Evolutionary conservation across 257 asterid species (phyloP).

Genomic region (Vinca minor): DNA sequence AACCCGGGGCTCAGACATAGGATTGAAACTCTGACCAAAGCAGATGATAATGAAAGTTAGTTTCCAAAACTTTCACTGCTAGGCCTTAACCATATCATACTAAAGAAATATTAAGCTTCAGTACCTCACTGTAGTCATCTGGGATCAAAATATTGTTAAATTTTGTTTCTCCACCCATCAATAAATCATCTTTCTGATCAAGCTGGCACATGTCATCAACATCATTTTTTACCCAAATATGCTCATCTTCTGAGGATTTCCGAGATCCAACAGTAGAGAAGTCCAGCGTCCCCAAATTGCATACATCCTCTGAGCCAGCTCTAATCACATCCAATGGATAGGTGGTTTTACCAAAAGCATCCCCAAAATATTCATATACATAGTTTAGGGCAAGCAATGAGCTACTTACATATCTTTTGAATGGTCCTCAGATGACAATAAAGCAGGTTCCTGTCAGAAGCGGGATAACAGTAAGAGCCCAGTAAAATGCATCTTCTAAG

Average conservation of each 20-base stretch:
- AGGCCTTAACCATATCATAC: conserved; percentile 3
- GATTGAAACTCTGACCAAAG: conserved; percentile 27
- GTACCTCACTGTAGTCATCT: conserved; percentile 28
- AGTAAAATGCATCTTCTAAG: neutral
- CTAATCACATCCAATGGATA: conserved; percentile 15
- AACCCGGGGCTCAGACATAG: conserved; percentile 25
- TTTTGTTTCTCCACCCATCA: conserved; percentile 13
- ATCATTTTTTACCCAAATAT: conserved; percentile 6
- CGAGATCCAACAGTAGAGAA: conserved; percentile 19
- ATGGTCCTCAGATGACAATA: neutral
- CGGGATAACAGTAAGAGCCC: neutral
- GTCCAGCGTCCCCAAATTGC: conserved; percentile 33
- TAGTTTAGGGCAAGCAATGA: neutral
- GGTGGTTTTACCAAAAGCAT: neutral
- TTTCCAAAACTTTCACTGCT: neutral
- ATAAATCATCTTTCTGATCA: conserved; percentile 21
- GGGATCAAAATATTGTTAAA: conserved; percentile 7
- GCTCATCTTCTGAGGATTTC: conserved; percentile 16
- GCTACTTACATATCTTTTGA: conserved; percentile 12
- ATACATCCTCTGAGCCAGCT: conserved; percentile 27
- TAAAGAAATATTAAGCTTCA: neutral
- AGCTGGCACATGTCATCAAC: conserved; percentile 27
- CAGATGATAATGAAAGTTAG: neutral
- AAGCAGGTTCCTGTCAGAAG: conserved; percentile 12
- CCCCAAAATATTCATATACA: neutral